phyloP scores from a whole-genome alignment of 345 rosid species.

The Rubroshorea leprosula region DNA sequence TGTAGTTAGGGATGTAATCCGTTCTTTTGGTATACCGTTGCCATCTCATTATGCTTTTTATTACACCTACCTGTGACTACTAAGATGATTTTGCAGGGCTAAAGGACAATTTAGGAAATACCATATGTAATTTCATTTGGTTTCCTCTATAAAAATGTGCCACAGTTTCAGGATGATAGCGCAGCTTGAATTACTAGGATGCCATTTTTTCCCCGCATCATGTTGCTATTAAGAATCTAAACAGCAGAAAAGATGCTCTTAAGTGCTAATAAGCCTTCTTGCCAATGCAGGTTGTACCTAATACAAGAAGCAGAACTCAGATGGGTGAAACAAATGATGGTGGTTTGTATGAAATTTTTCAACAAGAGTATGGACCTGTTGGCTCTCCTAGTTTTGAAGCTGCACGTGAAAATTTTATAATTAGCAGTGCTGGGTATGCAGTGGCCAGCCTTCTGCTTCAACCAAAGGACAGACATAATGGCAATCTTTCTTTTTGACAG shows the following conservation, averaged over 20 bases:
- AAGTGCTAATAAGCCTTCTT: not conserved
- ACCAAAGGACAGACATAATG: conserved; percentile 99
- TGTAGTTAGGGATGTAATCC: not conserved
- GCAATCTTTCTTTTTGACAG: conserved; percentile 95
- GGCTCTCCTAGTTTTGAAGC: conserved; percentile 86
- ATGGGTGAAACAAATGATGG: conserved; percentile 99
- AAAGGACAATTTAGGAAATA: too few relatives aligned
- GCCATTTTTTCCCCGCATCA: not conserved
- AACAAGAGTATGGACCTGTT: conserved; percentile 94
- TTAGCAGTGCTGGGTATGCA: conserved; percentile 99
- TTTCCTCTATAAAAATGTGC: not conserved
- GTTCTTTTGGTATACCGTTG: conserved; percentile 1
- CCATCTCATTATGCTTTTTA: too few relatives aligned
- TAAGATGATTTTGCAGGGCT: too few relatives aligned
- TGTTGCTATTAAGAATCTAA: not conserved
- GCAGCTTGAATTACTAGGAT: too few relatives aligned
- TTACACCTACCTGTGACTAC: too few relatives aligned
- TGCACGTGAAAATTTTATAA: conserved; percentile 90
- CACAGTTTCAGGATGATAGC: too few relatives aligned
- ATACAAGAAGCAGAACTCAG: conserved; percentile 91
- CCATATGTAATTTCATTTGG: not conserved
- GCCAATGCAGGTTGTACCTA: conserved; percentile 75
- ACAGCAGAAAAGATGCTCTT: not conserved
- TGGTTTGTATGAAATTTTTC: conserved; percentile 93
- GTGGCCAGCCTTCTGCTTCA: conserved; percentile 96